A percentile compares a stretch with the other conserved stretches of the same genome.
Evolutionary conservation across 441 rosid species (phyloP).

Genomic region (Kokia cookei): DNA sequence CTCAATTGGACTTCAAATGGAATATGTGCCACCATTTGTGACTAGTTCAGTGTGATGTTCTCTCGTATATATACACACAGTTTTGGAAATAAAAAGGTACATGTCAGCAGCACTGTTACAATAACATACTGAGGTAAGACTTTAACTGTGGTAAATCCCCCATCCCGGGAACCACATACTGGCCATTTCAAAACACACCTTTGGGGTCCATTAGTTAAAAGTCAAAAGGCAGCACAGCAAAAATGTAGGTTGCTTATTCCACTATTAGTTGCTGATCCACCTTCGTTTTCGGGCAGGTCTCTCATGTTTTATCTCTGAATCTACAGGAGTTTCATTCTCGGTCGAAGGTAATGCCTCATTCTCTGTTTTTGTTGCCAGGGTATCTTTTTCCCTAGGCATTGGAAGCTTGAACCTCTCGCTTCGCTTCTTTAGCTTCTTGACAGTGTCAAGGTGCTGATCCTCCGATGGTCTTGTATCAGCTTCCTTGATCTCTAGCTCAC

Average conservation of each 20-base stretch:
- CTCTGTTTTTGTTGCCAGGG: constrained; percentile 8
- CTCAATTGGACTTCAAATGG: constrained; percentile 13
- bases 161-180: constrained; percentile 10
- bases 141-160: constrained; percentile 14
- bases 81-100: constrained; percentile 1
- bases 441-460: neutral
- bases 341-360: constrained; percentile 42
- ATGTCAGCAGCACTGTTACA: constrained; percentile 19
- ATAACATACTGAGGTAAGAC: neutral
- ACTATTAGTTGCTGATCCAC: constrained; percentile 67
- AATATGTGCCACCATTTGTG: constrained; percentile 29
- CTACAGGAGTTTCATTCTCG: constrained; percentile 47
- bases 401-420: neutral
- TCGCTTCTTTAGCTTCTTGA: neutral
- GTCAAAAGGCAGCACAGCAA: neutral
- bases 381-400: neutral
- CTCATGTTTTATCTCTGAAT: constrained; percentile 77
- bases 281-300: constrained; percentile 86
- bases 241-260: constrained; percentile 2
- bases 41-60: constrained; percentile 30
- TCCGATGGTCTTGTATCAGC: neutral
- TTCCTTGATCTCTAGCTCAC: neutral
- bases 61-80: constrained; percentile 28
- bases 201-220: constrained; percentile 7
- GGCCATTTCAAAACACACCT: constrained; percentile 10